phyloP scores from a whole-genome alignment of 2,329 filamentous ascomycete genomes.

The Cladorrhinum sp. region DNA sequence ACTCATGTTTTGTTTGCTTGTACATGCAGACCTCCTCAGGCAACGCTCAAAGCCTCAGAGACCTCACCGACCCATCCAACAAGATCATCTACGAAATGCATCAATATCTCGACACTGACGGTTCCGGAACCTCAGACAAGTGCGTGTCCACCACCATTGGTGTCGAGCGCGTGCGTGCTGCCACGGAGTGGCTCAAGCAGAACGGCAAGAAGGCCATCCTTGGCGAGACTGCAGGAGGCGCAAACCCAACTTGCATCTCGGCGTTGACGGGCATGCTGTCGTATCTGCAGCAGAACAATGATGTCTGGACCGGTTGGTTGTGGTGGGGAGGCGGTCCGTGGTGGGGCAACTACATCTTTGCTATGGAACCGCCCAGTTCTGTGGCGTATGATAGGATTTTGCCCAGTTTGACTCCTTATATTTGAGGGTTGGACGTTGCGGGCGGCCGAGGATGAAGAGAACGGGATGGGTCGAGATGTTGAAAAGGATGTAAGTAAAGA shows the following conservation, averaged over 20 bases:
- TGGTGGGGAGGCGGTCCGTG: slow-evolving; percentile 60
- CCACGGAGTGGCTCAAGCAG: slow-evolving; percentile 52
- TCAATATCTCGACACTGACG: slow-evolving; percentile 54
- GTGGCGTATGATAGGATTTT: slow-evolving; percentile 36
- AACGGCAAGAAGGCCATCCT: slow-evolving; percentile 54
- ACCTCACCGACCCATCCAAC: slow-evolving; percentile 44
- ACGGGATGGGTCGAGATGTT: too few species aligned
- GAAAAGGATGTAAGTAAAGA: too few species aligned
- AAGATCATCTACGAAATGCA: slow-evolving; percentile 57
- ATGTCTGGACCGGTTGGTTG: slow-evolving; percentile 54
- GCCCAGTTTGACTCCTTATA: slow-evolving; percentile 23
- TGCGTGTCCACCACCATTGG: slow-evolving; percentile 51
- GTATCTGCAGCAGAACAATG: slow-evolving; percentile 49
- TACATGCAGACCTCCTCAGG: slow-evolving; percentile 45
- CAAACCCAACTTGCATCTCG: slow-evolving; percentile 47
- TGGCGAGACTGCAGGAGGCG: slow-evolving; percentile 54
- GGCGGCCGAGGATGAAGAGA: too few species aligned
- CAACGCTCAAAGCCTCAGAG: slow-evolving; percentile 37
- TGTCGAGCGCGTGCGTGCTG: slow-evolving; percentile 44
- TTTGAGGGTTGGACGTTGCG: slow-evolving; percentile 14
- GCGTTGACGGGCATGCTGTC: slow-evolving; percentile 51
- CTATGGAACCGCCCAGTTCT: slow-evolving; percentile 42
- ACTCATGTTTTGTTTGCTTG: slow-evolving; percentile 50
- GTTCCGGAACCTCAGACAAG: slow-evolving; percentile 44
- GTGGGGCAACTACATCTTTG: slow-evolving; percentile 46